These are phyloP conservation scores for Orbilia brochopaga DNA, from an alignment of 2,329 filamentous ascomycete species.

Conservation along the genomic window DNA sequence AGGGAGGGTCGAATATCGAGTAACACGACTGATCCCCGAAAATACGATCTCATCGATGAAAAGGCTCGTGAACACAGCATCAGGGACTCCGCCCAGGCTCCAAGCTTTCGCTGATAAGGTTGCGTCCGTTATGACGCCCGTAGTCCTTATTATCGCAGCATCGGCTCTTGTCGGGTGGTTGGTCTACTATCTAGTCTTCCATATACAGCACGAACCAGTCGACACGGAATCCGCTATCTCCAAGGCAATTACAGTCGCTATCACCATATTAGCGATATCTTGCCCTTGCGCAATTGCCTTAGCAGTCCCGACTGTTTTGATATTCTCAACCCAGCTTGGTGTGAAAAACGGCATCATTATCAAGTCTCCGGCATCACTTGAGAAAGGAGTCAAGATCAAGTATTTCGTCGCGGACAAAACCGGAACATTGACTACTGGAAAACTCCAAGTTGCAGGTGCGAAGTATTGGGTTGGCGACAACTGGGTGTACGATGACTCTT, in stretches of 20 bases:
- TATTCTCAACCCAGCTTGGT: slow-evolving; percentile 72
- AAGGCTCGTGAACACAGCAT: slow-evolving; percentile 72
- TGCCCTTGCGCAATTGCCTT: slow-evolving; percentile 80
- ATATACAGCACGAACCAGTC: slow-evolving; percentile 3
- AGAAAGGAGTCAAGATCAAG: slow-evolving; percentile 66
- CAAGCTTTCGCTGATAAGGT: slow-evolving; percentile 73
- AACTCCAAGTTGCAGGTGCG: slow-evolving; percentile 61
- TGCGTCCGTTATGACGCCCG: slow-evolving; percentile 28
- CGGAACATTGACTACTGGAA: slow-evolving; percentile 72
- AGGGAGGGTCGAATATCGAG: slow-evolving; percentile 62
- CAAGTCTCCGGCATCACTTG: slow-evolving; percentile 70
- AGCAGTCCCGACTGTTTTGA: slow-evolving; percentile 78
- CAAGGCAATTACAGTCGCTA: slow-evolving; percentile 72
- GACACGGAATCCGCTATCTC: slow-evolving; percentile 55
- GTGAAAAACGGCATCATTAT: slow-evolving; percentile 72
- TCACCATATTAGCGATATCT: slow-evolving; percentile 76
- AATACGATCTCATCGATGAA: slow-evolving; percentile 76
- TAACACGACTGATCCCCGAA: slow-evolving; percentile 69
- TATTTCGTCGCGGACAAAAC: slow-evolving; percentile 83
- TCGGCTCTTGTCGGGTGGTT: slow-evolving; percentile 19
- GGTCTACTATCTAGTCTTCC: slow-evolving; percentile 20
- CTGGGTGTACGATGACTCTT: slow-evolving; percentile 30
- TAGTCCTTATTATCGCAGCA: slow-evolving; percentile 20
- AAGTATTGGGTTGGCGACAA: slow-evolving; percentile 54
- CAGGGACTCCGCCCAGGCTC: slow-evolving; percentile 70